A percentile compares a stretch with the other conserved stretches of the same genome.
phyloP scores from a whole-genome alignment of 176 grass and related monocot species.

The Olyra latifolia region DNA sequence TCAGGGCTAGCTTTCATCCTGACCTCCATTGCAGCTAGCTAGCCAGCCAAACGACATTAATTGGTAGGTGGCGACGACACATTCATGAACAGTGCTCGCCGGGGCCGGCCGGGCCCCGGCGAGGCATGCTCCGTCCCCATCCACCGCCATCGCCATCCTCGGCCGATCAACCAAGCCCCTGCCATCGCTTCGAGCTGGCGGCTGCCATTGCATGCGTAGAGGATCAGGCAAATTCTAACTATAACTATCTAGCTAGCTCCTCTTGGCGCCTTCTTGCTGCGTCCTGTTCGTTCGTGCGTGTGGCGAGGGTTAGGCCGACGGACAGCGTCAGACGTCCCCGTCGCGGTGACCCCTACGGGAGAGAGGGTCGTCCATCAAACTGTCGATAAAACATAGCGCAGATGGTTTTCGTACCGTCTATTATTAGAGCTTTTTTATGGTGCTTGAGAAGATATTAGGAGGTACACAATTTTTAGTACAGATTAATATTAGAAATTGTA shows the following conservation, averaged over 20 bases:
- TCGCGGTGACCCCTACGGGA: too few relatives aligned
- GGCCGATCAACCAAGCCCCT: background rate
- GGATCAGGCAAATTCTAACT: background rate
- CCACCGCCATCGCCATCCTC: background rate
- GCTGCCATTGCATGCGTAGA: background rate
- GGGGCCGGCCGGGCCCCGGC: background rate
- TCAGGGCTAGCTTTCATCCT: background rate
- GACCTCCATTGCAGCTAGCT: background rate
- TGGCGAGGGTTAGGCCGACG: background rate
- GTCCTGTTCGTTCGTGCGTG: background rate
- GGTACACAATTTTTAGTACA: too few relatives aligned
- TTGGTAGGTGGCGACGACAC: background rate
- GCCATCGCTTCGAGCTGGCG: background rate
- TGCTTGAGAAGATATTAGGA: too few relatives aligned
- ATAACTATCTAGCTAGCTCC: background rate
- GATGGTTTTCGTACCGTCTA: too few relatives aligned
- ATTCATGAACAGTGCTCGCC: background rate
- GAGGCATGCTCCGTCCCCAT: background rate
- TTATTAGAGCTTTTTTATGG: too few relatives aligned
- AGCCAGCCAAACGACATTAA: background rate
- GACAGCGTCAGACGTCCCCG: background rate
- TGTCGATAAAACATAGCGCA: too few relatives aligned
- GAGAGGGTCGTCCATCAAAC: too few relatives aligned
- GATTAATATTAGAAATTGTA: too few relatives aligned
- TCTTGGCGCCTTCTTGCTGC: background rate